Conservation (phyloP, 805 yeast species). For the Cyberlindnera suaveolens region DNA sequence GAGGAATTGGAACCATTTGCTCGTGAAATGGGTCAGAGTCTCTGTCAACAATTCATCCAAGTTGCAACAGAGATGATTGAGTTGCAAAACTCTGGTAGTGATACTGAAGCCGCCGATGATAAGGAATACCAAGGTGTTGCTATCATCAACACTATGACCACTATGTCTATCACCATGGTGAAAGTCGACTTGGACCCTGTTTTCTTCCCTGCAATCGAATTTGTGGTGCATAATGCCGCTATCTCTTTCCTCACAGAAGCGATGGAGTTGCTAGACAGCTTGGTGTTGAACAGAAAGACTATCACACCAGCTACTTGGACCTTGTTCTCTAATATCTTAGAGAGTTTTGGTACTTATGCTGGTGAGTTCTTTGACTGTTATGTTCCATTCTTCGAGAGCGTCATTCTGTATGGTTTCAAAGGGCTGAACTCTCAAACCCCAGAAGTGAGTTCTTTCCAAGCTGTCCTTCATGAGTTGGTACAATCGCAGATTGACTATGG, state of each 20-base stretch:
- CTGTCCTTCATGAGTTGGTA: constrained; percentile 13
- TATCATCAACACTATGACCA: constrained; percentile 62
- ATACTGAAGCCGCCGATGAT: constrained; percentile 37
- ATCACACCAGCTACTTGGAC: constrained; percentile 49
- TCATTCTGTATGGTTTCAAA: constrained; percentile 45
- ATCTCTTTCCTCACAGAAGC: constrained; percentile 56
- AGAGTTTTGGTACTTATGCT: constrained; percentile 54
- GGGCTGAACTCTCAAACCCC: constrained; percentile 12
- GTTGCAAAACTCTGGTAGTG: constrained; percentile 11
- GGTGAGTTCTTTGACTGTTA: constrained; percentile 52
- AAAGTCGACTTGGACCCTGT: constrained; percentile 46
- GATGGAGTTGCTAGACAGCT: constrained; percentile 56
- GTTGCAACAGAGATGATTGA: constrained; percentile 54
- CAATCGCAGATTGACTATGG: constrained; percentile 23
- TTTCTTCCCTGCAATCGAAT: constrained; percentile 52
- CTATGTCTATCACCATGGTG: constrained; percentile 66
- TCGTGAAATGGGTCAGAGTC: constrained; percentile 49
- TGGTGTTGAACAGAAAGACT: constrained; percentile 42
- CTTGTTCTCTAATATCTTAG: constrained; percentile 40
- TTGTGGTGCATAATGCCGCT: constrained; percentile 52
- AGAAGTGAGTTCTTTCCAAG: constrained; percentile 14
- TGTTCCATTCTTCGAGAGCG: constrained; percentile 49
- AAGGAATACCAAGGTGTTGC: constrained; percentile 68
- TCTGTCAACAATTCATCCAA: constrained; percentile 55
- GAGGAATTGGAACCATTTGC: constrained; percentile 89